phyloP scores from a whole-genome alignment of 306 rosid species.

The Neltuma alba region DNA sequence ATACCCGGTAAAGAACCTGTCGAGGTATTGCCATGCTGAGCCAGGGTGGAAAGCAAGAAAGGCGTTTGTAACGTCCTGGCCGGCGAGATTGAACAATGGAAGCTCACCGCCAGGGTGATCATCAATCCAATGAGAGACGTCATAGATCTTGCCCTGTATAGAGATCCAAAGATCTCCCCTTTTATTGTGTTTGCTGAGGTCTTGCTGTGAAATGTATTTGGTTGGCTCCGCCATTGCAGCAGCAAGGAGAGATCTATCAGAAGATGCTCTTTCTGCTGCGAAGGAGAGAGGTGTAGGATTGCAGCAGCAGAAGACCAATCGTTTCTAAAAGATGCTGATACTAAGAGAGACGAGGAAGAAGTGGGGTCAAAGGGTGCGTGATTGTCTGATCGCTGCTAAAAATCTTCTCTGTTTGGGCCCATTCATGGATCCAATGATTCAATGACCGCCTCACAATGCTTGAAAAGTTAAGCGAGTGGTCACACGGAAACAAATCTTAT shows the following conservation, averaged over 20 bases:
- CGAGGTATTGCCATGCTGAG: constrained; percentile 55
- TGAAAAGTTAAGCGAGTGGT: background rate
- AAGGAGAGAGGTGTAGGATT: background rate
- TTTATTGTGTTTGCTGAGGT: constrained; percentile 43
- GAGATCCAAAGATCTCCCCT: constrained; percentile 73
- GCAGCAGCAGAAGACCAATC: background rate
- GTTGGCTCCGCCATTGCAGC: constrained; percentile 11
- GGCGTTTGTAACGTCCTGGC: constrained; percentile 69
- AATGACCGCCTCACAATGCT: background rate
- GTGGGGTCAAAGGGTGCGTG: background rate
- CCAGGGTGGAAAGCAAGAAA: constrained; percentile 63
- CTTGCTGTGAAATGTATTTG: constrained; percentile 32
- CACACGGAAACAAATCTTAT: background rate
- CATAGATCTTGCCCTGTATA: constrained; percentile 61
- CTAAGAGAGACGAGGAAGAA: background rate
- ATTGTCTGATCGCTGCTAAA: background rate
- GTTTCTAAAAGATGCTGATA: background rate
- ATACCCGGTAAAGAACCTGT: constrained; percentile 54
- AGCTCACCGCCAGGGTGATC: constrained; percentile 65
- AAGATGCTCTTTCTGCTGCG: background rate
- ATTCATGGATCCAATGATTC: background rate
- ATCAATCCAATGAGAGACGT: constrained; percentile 54
- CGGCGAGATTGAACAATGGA: constrained; percentile 57
- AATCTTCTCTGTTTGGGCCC: background rate
- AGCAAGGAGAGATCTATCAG: constrained; percentile 10